Conservation (phyloP, 2,329 filamentous ascomycete species). For the Aspergillus floridensis region DNA sequence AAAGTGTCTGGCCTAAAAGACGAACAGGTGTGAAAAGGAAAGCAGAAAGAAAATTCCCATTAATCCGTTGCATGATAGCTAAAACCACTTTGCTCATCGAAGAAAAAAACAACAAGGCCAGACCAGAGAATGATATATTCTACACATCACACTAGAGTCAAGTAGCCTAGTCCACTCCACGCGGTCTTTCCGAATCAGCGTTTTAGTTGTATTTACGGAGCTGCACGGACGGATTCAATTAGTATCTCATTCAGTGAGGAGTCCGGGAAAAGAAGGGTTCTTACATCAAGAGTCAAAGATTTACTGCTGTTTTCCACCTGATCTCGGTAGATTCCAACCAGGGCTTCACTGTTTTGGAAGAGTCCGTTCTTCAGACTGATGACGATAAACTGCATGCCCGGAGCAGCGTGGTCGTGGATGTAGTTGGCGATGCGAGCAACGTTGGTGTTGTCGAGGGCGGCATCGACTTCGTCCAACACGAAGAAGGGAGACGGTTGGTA, state of each 20-base stretch:
- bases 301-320: conserved; percentile 90
- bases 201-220: conserved; percentile 37
- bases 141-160: conserved; percentile 4
- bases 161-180: not conserved
- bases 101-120: not conserved
- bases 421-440: conserved; percentile 96
- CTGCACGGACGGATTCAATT: conserved; percentile 18
- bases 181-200: not conserved
- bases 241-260: conserved; percentile 3
- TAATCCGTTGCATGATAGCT: not conserved
- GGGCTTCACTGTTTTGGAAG: conserved; percentile 92
- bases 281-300: conserved; percentile 91
- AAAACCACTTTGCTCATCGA: not conserved
- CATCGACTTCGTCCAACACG: conserved; percentile 96
- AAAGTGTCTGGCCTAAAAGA: not conserved
- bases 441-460: conserved; percentile 96
- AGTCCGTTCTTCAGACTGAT: conserved; percentile 93
- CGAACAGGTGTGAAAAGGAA: not conserved
- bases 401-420: conserved; percentile 87
- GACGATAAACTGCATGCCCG: conserved; percentile 98
- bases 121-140: not conserved
- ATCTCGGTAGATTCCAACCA: conserved; percentile 94
- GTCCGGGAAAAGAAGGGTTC: conserved; percentile 37
- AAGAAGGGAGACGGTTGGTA: conserved; percentile 97
- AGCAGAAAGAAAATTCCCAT: not conserved